A percentile compares a stretch with the other conserved stretches of the same genome.
Conservation (phyloP, 345 rosid genomes). For the Arabidopsis suecica region DNA sequence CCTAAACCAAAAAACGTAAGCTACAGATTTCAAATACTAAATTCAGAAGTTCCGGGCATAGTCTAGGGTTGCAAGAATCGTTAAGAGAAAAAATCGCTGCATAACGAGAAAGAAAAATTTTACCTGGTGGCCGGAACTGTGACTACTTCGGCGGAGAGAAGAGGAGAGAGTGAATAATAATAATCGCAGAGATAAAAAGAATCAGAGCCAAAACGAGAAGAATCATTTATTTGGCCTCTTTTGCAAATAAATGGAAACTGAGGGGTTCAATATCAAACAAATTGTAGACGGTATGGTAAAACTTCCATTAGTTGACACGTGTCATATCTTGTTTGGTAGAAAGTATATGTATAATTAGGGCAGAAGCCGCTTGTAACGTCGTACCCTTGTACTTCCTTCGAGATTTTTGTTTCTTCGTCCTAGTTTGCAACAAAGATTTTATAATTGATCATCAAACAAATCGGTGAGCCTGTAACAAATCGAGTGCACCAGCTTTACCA, state of each 20-base stretch:
- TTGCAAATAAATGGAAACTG: constrained; percentile 7
- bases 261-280: constrained; percentile 1
- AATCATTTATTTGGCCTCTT: not conserved
- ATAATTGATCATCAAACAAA: not conserved
- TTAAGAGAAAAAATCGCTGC: not conserved
- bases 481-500: no score
- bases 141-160: constrained; percentile 26
- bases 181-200: constrained; percentile 3
- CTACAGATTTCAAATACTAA: constrained; percentile 5
- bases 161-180: not conserved
- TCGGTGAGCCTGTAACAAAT: not conserved
- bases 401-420: not conserved
- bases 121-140: constrained; percentile 39
- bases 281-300: not conserved
- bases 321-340: not conserved
- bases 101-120: not conserved
- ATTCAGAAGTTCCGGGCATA: not conserved
- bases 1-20: constrained; percentile 21
- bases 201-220: not conserved
- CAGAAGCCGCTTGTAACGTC: no score
- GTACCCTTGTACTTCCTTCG: not conserved
- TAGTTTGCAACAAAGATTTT: no score
- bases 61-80: not conserved
- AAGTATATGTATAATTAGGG: no score
- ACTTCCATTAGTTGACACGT: constrained; percentile 3